Percentiles rank a stretch among this genome's conserved stretches.
Conservation (phyloP, 352 stramenopile genomes). For the Globisporangium apiculatum region DNA sequence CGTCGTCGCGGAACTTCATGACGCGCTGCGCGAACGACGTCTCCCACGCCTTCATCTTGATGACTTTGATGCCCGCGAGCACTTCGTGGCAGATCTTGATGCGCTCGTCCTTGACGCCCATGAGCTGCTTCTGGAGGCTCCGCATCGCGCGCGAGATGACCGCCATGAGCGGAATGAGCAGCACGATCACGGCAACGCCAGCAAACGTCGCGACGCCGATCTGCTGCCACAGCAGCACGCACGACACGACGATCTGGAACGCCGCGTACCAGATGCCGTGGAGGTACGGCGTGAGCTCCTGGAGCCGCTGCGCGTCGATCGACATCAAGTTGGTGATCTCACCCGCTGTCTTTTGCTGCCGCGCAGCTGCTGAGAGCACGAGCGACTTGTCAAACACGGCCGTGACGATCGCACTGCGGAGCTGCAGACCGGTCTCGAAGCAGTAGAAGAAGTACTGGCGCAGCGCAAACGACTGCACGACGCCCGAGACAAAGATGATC, state of each 20-base stretch:
- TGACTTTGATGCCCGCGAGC: conserved; percentile 92
- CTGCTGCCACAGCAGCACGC: conserved; percentile 61
- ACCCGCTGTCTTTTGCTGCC: conserved; percentile 77
- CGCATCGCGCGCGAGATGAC: conserved; percentile 86
- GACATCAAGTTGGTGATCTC: conserved; percentile 98
- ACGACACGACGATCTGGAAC: conserved; percentile 77
- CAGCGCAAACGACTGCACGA: conserved; percentile 72
- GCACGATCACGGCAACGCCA: conserved; percentile 90
- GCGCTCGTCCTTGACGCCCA: conserved; percentile 91
- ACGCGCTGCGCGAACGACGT: conserved; percentile 62
- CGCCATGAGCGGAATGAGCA: conserved; percentile 91
- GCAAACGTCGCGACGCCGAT: conserved; percentile 85
- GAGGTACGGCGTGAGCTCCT: conserved; percentile 93
- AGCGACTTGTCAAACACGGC: conserved; percentile 81
- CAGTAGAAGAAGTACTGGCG: conserved; percentile 85
- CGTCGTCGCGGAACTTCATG: conserved; percentile 51
- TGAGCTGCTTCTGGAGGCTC: conserved; percentile 80
- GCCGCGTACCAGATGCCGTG: conserved; percentile 87
- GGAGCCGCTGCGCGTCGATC: conserved; percentile 94
- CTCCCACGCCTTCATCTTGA: conserved; percentile 98
- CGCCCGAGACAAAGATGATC: conserved; percentile 61
- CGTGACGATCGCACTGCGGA: conserved; percentile 67
- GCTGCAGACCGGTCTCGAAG: conserved; percentile 69
- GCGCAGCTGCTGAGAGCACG: conserved; percentile 71
- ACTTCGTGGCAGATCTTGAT: conserved; percentile 95